Percentiles rank a stretch among this genome's conserved stretches.
These are phyloP conservation scores for Nidularia sp. DNA, from an alignment of 768 basidiomycete species.

Conservation along the genomic window DNA sequence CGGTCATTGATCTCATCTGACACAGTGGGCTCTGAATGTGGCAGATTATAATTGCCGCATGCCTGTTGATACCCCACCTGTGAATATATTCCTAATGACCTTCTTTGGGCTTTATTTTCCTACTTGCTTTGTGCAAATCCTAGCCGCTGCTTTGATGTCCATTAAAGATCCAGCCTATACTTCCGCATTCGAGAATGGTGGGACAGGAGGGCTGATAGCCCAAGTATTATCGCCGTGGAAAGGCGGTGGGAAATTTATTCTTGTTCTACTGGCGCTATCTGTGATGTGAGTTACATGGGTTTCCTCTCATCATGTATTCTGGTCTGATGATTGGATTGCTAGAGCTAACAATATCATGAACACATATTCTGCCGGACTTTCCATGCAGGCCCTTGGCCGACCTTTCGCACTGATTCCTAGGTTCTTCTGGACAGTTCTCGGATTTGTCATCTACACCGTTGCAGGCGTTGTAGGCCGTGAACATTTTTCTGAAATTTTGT, in stretches of 20 bases:
- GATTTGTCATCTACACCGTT: background rate
- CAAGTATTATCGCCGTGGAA: slow-evolving; percentile 40
- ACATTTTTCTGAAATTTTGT: background rate
- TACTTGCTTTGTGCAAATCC: slow-evolving; percentile 6
- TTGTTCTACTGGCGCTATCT: slow-evolving; percentile 20
- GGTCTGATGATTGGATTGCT: background rate
- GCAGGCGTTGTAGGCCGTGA: background rate
- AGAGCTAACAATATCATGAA: background rate
- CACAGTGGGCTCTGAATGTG: background rate
- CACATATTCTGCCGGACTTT: background rate
- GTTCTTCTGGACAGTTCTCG: background rate
- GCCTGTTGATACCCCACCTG: background rate
- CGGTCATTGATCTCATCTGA: background rate
- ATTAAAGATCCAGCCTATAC: slow-evolving; percentile 34
- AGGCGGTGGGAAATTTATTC: slow-evolving; percentile 25
- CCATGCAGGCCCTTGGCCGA: background rate
- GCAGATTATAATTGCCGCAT: background rate
- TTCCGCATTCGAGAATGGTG: slow-evolving; percentile 30
- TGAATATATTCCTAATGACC: background rate
- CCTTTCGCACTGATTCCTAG: background rate
- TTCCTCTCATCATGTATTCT: background rate
- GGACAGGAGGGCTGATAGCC: slow-evolving; percentile 40
- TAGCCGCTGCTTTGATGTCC: slow-evolving; percentile 37
- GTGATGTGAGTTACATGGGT: background rate
- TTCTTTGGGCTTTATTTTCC: background rate